Base-by-base conservation (phyloP, 345 rosid genomes). In the Linum usitatissimum region DNA sequence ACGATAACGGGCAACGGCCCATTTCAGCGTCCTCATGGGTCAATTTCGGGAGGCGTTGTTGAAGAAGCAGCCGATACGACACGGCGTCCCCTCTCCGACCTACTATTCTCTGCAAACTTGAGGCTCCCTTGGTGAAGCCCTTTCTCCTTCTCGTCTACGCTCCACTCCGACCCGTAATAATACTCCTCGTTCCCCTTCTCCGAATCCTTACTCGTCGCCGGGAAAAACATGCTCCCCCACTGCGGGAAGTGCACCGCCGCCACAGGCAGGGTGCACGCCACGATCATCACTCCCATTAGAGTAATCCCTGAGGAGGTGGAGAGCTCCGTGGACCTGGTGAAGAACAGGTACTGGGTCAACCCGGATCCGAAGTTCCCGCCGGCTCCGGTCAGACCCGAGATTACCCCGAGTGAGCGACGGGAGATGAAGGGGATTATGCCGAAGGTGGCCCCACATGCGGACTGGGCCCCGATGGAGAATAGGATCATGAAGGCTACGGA, bases 321-420 rank as follows among this genome's bases (percentile, higher is more conserved):
- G 56, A 61, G 20, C 40, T 64, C 54, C 8, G 70, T 53, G 54
- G 42, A 61, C 9, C 65, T 31, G 0, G 85, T 74, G 64, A 83
- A 83, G 58, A 80, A 83, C 30, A 78, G 13, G 2, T 78, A 62
- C 15, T 83, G 87, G 15, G 87, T 83, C 39, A 80, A 68, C 0
- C 84, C 81, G 3, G 85, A 83, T 8, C 84, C 87, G 60, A 83
- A 80, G 69, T 80, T 83, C 1, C 87, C 87, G 8, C 87, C 84
- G 0, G 84, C 84, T 0, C 83, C 87, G 1, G 83, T 83, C 2
- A 83, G 61, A 1, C 84, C 87, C 0, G 83, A 76, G 53, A 83
- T 83, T 13, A 83, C 69, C 0, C 85, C 85, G 6, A 83, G 73
- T 0, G 87, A 80, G 34, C 88, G 62, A 1, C 88, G 73, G 2